Base-by-base conservation (phyloP, 768 basidiomycete species). In the Holtermannia corniformis region DNA sequence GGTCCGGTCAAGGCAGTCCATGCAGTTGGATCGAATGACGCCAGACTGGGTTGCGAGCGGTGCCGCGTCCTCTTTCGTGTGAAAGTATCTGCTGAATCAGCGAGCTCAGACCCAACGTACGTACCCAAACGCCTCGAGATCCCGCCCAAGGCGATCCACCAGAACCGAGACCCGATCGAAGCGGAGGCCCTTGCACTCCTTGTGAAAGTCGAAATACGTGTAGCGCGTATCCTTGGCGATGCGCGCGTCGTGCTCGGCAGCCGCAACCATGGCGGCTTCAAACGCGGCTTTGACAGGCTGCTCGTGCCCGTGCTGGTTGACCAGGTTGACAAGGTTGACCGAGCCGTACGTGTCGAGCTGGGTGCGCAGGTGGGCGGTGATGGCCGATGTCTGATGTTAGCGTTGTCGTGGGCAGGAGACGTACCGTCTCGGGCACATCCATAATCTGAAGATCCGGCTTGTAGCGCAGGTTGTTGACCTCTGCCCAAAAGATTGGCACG, bases 141-240 rank as follows among this genome's bases (percentile, higher is more conserved):
- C 61, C 1, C 55, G 51, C 11, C 83, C 78, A 47, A 96, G 68
- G 50, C 78, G 76, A 57, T 89, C 87, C 42, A 92, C 79, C 40
- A 99, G 78, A 14, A 89, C 70, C 49, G 81, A 81, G 58, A 99
- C 87, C 44, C 91, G 81, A 68, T 99, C 89, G 82, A 89, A 99
- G 41, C 87, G 83, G 85, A 97, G 87, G 46, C 86, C 78, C 67
- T 82, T 86, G 77, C 92, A 96, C 72, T 97, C 91, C 55, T 80
- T 83, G 70, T 96, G 93, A 76, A 99, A 99, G 67, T 99, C 95
- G 63, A 96, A 99, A 75, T 96, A 95, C 58, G 86, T 78, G 65
- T 99, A 99, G 62, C 81, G 82, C 40, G 87, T 83, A 26, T 82
- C 77, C 3, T 82, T 77, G 27, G 85, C 63, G n/a, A 61, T 81